A percentile compares a stretch with the other conserved stretches of the same genome.
phyloP scores from a whole-genome alignment of 306 rosid genomes.

The Malus asiatica region DNA sequence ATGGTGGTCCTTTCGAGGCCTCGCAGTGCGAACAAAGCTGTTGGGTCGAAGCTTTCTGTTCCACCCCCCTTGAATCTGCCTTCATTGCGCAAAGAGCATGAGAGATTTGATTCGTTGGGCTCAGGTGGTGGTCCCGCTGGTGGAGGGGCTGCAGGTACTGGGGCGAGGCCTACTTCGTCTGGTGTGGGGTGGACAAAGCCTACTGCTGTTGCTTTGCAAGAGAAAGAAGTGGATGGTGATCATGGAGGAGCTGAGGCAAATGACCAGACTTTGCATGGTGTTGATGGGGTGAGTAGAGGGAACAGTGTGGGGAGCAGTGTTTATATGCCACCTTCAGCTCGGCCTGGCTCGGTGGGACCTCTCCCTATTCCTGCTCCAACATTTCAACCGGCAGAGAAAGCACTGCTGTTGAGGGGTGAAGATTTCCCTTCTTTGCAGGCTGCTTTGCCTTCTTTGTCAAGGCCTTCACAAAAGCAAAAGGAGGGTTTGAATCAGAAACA shows the following conservation, averaged over 20 bases:
- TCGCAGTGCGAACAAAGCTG: conserved; percentile 82
- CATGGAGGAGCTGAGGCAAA: conserved; percentile 28
- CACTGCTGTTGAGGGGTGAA: conserved; percentile 72
- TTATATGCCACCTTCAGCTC: conserved; percentile 64
- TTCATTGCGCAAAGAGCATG: conserved; percentile 81
- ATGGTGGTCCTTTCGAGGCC: conserved; percentile 85
- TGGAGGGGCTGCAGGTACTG: conserved; percentile 51
- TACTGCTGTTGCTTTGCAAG: conserved; percentile 32
- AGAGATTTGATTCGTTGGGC: conserved; percentile 73
- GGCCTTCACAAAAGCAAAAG: conserved; percentile 50
- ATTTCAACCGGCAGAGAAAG: conserved; percentile 27
- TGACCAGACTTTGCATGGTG: conserved; percentile 31
- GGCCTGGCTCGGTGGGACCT: conserved; percentile 32
- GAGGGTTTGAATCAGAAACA: conserved; percentile 50
- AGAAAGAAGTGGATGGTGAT: conserved; percentile 41
- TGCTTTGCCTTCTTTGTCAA: conserved; percentile 46
- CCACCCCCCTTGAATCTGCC: conserved; percentile 99
- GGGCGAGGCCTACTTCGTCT: conserved; percentile 67
- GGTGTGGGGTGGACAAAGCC: conserved; percentile 95
- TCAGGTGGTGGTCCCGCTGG: conserved; percentile 55
- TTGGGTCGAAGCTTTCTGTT: conserved; percentile 86
- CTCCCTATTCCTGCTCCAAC: conserved; percentile 17
- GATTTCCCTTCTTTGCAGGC: conserved; percentile 91
- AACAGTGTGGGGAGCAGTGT: conserved; percentile 34
- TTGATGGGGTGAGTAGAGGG: conserved; percentile 33